Base-by-base conservation (phyloP, 164 flowering plant genomes). In the Dillenia suffruticosa region DNA sequence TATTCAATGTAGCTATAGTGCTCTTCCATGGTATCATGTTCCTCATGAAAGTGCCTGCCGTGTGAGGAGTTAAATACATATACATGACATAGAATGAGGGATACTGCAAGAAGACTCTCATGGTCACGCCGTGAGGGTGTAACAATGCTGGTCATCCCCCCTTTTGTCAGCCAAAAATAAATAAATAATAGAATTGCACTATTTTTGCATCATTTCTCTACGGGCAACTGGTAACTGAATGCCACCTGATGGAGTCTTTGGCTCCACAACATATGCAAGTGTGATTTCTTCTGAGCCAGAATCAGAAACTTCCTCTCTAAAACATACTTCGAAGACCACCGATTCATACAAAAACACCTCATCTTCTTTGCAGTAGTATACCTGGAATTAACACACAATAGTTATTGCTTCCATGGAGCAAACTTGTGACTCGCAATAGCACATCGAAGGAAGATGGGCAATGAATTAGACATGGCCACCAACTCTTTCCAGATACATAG, bases 311-410 rank as follows among this genome's bases (percentile, higher is more conserved):
- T 67, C 84, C 61, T 85, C 91, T 57, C 59, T 67, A 64, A 93
- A 88, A 10, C 83, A 76, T 40, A 93, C 82, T 70, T 93, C 94
- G 70, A 93, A 93, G 44, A 73, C 69, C 68, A 93, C 57, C 9
- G 91, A 80, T 64, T 88, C 84, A 72, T 84, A 93, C 49, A 93
- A 66, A 64, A 97, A 93, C 26, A 90, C 94, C 68, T 93, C 97
- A 66, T 90, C 94, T 76, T 90, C 96, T 74, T 93, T 93, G 71
- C 98, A 93, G 66, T 87, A 90, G 72, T 88, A 93, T 49, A 90
- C 92, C 98, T 93, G 86, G 45, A 58, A 65, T 32, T 0, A 73
- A 52, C 46, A 61, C 57, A 61, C 8, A 8, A 54, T 12, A 49
- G 8, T 32, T 19, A 53, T 63, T 62, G 46, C 47, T 53, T 56